Evolutionary conservation across 169 alveolate genomes (phyloP).

Genomic region (Plasmodium inui): DNA sequence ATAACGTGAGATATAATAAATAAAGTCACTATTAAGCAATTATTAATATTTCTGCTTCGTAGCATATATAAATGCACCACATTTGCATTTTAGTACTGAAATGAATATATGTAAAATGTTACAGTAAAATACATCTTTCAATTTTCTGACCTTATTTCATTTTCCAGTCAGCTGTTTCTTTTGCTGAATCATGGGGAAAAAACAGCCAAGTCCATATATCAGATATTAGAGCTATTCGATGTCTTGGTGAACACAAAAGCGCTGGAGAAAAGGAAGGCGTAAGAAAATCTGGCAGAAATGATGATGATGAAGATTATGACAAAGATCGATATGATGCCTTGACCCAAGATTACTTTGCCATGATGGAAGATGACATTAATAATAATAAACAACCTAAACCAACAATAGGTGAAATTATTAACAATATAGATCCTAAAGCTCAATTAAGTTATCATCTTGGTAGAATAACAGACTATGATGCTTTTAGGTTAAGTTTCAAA

Average conservation of each 20-base stretch:
- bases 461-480: background rate
- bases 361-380: constrained; percentile 20
- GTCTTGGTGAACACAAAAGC: background rate
- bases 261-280: background rate
- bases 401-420: background rate
- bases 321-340: constrained; percentile 11
- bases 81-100: background rate
- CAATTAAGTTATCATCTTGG: background rate
- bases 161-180: background rate
- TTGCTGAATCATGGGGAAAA: background rate
- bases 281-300: too few relatives aligned
- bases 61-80: background rate
- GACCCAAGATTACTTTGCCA: constrained; percentile 6
- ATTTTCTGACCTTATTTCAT: background rate
- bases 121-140: background rate
- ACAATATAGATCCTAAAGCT: constrained; percentile 2
- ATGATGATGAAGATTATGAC: constrained; percentile 24
- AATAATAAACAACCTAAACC: background rate
- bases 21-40: background rate
- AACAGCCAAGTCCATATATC: background rate
- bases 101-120: background rate
- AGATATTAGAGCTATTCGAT: background rate
- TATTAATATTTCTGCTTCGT: background rate
- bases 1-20: constrained; percentile 20
- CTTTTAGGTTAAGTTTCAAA: background rate